phyloP scores from a whole-genome alignment of 768 basidiomycete species.

The Suillus americanus region DNA sequence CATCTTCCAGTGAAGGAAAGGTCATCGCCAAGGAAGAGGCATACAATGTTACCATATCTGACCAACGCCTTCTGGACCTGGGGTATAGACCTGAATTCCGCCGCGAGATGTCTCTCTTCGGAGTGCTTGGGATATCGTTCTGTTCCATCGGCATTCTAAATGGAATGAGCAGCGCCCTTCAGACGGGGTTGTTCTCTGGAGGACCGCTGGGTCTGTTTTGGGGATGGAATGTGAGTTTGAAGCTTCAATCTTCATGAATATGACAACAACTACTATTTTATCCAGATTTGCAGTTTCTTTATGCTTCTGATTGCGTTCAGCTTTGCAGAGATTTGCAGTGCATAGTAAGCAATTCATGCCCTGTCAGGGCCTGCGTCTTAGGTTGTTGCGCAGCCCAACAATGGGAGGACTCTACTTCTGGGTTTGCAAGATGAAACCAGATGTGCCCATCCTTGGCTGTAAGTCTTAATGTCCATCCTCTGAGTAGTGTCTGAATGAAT shows the following conservation, averaged over 20 bases:
- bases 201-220: slow-evolving; percentile 59
- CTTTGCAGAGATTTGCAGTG: slow-evolving; percentile 58
- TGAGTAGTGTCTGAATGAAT: background rate
- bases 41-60: slow-evolving; percentile 24
- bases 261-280: background rate
- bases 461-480: slow-evolving; percentile 18
- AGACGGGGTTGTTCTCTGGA: slow-evolving; percentile 57
- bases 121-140: slow-evolving; percentile 59
- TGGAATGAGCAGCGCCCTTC: slow-evolving; percentile 60
- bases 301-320: slow-evolving; percentile 58
- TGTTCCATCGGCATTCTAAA: slow-evolving; percentile 61
- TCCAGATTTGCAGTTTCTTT: slow-evolving; percentile 53
- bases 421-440: slow-evolving; percentile 62
- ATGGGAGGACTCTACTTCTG: slow-evolving; percentile 64
- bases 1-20: slow-evolving; percentile 17
- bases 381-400: slow-evolving; percentile 40
- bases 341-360: slow-evolving; percentile 40
- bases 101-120: slow-evolving; percentile 59
- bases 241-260: background rate
- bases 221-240: slow-evolving; percentile 55
- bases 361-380: background rate
- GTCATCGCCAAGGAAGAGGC: slow-evolving; percentile 9
- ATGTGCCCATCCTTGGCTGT: slow-evolving; percentile 53
- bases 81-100: slow-evolving; percentile 57
- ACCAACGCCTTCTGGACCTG: slow-evolving; percentile 47